phyloP scores from a whole-genome alignment of 2,329 filamentous ascomycete genomes.

The Cadophora luteo-olivacea region DNA sequence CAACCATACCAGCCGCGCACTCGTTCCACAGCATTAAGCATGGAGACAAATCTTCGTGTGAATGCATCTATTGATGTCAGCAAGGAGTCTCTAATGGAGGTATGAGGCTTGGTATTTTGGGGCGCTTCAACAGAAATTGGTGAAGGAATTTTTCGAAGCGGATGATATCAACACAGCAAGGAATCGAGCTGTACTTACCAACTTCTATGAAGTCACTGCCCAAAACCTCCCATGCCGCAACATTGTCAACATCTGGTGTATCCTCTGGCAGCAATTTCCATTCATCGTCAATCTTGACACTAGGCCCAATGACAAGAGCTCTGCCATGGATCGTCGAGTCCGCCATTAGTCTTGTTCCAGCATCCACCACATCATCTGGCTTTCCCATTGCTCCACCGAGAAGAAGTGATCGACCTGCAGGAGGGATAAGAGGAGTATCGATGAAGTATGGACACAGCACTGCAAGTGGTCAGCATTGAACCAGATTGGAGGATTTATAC shows the following conservation, averaged over 20 bases:
- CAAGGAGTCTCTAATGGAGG: neutral
- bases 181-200: conserved; percentile 28
- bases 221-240: conserved; percentile 66
- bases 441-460: conserved; percentile 72
- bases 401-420: conserved; percentile 56
- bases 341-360: conserved; percentile 65
- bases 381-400: conserved; percentile 61
- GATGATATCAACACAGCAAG: no score
- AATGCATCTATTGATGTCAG: conserved; percentile 55
- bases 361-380: conserved; percentile 66
- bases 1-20: conserved; percentile 61
- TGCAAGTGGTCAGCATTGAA: conserved; percentile 1
- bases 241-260: conserved; percentile 43
- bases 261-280: conserved; percentile 38
- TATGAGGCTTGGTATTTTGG: no score
- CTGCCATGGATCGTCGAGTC: conserved; percentile 63
- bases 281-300: conserved; percentile 53
- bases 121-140: no score
- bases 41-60: conserved; percentile 56
- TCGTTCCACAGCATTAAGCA: conserved; percentile 58
- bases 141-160: no score
- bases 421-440: conserved; percentile 63
- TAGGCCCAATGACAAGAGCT: conserved; percentile 63
- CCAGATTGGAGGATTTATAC: neutral
- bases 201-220: conserved; percentile 62